phyloP scores from a whole-genome alignment of 2,329 filamentous ascomycete species.

The Trichoderma sp. region DNA sequence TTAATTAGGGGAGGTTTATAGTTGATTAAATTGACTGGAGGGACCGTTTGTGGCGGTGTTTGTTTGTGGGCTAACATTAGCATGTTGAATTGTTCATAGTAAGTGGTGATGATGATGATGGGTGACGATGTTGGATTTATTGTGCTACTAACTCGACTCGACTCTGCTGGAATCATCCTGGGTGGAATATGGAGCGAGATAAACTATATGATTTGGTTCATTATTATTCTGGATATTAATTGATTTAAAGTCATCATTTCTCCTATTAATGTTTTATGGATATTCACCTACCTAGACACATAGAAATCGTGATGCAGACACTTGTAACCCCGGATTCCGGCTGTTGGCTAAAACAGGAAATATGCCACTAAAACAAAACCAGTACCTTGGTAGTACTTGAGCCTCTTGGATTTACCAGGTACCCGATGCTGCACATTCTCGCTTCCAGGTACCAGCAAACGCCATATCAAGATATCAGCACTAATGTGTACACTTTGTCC shows the following conservation, averaged over 20 bases:
- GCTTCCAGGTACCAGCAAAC: not conserved
- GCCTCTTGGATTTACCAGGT: not conserved
- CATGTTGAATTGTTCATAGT: not conserved
- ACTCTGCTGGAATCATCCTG: rapidly evolving
- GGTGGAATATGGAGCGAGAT: not conserved
- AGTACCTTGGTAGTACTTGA: not conserved
- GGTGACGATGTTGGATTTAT: not conserved
- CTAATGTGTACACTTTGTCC: not conserved
- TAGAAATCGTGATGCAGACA: not conserved
- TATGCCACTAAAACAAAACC: not conserved
- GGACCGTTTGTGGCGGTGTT: not conserved
- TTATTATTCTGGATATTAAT: not conserved
- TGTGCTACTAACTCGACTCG: no score
- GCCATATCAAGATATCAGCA: not conserved
- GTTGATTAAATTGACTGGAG: not conserved
- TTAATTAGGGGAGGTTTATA: not conserved
- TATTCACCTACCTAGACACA: no score
- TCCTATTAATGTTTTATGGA: not conserved
- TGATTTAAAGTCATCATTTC: not conserved
- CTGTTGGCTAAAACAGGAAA: not conserved
- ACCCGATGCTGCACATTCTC: not conserved
- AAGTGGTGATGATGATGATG: not conserved
- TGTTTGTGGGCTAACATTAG: not conserved
- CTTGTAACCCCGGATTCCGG: not conserved
- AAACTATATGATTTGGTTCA: rapidly evolving